Conservation (phyloP, 2,329 filamentous ascomycete genomes). For the Cladosporium cucumerinum region DNA sequence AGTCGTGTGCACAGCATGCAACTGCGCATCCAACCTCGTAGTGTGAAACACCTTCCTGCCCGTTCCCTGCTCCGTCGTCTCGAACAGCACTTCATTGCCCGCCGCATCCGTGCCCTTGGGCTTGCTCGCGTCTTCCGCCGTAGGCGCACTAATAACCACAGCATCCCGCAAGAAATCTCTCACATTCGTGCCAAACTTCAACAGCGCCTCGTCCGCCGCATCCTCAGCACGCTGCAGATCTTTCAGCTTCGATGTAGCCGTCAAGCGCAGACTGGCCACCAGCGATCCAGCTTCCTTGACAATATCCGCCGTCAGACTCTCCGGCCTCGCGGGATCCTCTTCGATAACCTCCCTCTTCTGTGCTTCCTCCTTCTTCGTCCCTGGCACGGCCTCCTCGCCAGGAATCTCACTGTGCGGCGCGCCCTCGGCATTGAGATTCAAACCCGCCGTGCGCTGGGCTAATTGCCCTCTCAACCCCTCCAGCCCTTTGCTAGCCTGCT, state of each 20-base stretch:
- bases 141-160: constrained; percentile 77
- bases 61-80: constrained; percentile 80
- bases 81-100: constrained; percentile 69
- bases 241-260: constrained; percentile 59
- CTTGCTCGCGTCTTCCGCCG: constrained; percentile 44
- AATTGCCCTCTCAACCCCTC: constrained; percentile 57
- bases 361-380: constrained; percentile 9
- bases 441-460: constrained; percentile 27
- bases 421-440: constrained; percentile 25
- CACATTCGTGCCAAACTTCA: constrained; percentile 87
- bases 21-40: constrained; percentile 88
- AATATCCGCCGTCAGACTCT: constrained; percentile 49
- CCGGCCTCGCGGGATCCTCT: constrained; percentile 33
- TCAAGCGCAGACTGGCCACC: constrained; percentile 62
- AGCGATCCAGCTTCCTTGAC: constrained; percentile 60
- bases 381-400: constrained; percentile 29
- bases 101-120: constrained; percentile 27
- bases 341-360: constrained; percentile 20
- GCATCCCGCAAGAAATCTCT: constrained; percentile 87
- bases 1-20: constrained; percentile 90
- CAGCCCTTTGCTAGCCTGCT: constrained; percentile 76
- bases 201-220: constrained; percentile 88
- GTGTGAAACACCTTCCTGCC: constrained; percentile 94
- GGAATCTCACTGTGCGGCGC: constrained; percentile 4
- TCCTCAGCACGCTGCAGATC: constrained; percentile 91